phyloP scores from a whole-genome alignment of 2,329 filamentous ascomycete species.

The Neoascochyta sp. region DNA sequence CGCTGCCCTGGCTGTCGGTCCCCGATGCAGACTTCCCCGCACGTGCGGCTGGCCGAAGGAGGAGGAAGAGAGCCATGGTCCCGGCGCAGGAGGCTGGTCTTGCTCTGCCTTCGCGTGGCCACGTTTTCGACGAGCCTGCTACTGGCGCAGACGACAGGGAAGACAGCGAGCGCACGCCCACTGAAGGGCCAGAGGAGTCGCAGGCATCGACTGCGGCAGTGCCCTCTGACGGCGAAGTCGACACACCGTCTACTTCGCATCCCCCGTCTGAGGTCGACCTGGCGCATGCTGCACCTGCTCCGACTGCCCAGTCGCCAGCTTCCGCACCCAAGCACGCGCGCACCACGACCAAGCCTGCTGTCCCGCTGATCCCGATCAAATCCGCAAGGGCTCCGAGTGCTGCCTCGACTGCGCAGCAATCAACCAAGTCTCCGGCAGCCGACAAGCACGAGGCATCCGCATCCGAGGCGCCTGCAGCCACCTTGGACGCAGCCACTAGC shows the following conservation, averaged over 20 bases:
- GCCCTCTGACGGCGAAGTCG: slow-evolving; percentile 47
- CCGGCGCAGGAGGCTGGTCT: slow-evolving; percentile 38
- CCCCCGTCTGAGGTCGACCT: slow-evolving; percentile 55
- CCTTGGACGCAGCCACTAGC: slow-evolving; percentile 10
- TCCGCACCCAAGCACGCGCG: slow-evolving; percentile 38
- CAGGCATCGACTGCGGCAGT: slow-evolving; percentile 45
- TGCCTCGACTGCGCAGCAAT: slow-evolving; percentile 36
- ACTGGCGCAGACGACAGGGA: slow-evolving; percentile 11
- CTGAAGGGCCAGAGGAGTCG: slow-evolving; percentile 36
- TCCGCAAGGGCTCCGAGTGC: slow-evolving; percentile 39
- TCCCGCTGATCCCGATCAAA: slow-evolving; percentile 53
- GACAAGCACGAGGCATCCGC: slow-evolving; percentile 16
- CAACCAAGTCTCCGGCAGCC: slow-evolving; percentile 24
- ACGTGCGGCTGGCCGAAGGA: slow-evolving; percentile 45
- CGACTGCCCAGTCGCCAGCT: slow-evolving; percentile 31
- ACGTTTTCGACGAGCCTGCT: slow-evolving; percentile 16
- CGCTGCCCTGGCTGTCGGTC: slow-evolving; percentile 59
- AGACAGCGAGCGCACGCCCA: slow-evolving; percentile 41
- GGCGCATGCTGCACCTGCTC: slow-evolving; percentile 54
- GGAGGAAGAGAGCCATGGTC: slow-evolving; percentile 43
- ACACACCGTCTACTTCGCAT: slow-evolving; percentile 58
- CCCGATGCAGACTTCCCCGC: slow-evolving; percentile 54
- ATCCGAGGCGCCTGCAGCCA: slow-evolving; percentile 7
- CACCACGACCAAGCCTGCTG: slow-evolving; percentile 44
- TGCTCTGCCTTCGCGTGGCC: slow-evolving; percentile 53